Conservation (phyloP, 805 yeast genomes). For the Metschnikowia cerradonensis region DNA sequence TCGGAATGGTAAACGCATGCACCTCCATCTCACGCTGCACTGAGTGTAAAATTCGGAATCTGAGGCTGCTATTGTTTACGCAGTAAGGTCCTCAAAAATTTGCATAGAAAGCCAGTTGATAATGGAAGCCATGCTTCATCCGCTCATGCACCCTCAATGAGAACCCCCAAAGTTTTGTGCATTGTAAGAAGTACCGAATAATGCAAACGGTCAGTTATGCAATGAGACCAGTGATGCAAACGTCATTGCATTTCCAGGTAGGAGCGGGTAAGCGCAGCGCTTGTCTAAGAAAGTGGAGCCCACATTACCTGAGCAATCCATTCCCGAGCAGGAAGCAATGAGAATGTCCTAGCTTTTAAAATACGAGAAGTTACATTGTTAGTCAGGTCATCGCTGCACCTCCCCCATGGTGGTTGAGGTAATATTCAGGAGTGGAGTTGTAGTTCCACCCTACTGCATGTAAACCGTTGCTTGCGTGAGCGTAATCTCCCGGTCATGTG, state of each 20-base stretch:
- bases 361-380: background rate
- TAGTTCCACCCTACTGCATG: background rate
- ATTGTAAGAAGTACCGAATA: background rate
- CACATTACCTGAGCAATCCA: background rate
- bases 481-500: background rate
- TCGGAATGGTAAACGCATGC: slow-evolving; percentile 2
- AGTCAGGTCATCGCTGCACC: no score
- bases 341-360: background rate
- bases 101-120: background rate
- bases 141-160: background rate
- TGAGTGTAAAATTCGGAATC: background rate
- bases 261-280: slow-evolving; percentile 4
- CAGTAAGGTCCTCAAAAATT: background rate
- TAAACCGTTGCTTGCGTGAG: background rate
- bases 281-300: background rate
- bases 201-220: background rate
- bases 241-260: slow-evolving; percentile 1
- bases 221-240: slow-evolving; percentile 1
- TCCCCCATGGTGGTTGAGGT: background rate
- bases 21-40: slow-evolving; percentile 1
- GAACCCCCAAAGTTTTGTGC: background rate
- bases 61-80: background rate
- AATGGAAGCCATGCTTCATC: background rate
- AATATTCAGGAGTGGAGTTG: background rate
- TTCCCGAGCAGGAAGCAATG: background rate